Conservation (phyloP, 2,329 filamentous ascomycete species). For the Exophiala bonariae region DNA sequence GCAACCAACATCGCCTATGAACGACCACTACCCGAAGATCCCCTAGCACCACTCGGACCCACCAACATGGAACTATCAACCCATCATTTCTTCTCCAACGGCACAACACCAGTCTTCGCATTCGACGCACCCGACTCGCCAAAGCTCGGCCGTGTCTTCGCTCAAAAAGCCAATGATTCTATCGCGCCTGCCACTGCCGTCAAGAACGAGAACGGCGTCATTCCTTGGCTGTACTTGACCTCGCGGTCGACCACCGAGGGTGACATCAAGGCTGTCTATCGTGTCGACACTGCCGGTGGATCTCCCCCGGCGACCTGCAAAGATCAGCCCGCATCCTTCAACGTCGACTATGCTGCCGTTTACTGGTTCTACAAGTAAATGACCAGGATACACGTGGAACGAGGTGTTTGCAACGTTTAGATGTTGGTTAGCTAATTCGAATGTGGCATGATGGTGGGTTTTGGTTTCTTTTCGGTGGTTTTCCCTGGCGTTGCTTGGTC, state of each 20-base stretch:
- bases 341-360: conserved; percentile 79
- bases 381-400: no score
- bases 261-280: conserved; percentile 66
- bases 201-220: conserved; percentile 64
- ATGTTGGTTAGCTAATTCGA: no score
- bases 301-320: conserved; percentile 71
- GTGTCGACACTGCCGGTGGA: conserved; percentile 81
- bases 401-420: no score
- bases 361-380: conserved; percentile 61
- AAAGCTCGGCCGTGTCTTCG: conserved; percentile 61
- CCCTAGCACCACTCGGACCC: conserved; percentile 44
- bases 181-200: conserved; percentile 62
- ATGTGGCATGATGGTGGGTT: no score
- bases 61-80: conserved; percentile 67
- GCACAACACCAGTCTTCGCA: conserved; percentile 76
- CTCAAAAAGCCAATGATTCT: conserved; percentile 61
- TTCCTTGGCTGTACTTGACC: conserved; percentile 76
- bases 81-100: conserved; percentile 76
- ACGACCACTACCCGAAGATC: conserved; percentile 55
- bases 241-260: conserved; percentile 41
- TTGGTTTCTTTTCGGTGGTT: no score
- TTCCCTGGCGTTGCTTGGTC: no score
- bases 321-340: conserved; percentile 61
- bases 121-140: conserved; percentile 52
- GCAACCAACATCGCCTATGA: conserved; percentile 69